A percentile compares a stretch with the other conserved stretches of the same genome.
Evolutionary conservation across 768 basidiomycete species (phyloP).

Genomic region (Boletus sensibilis): DNA sequence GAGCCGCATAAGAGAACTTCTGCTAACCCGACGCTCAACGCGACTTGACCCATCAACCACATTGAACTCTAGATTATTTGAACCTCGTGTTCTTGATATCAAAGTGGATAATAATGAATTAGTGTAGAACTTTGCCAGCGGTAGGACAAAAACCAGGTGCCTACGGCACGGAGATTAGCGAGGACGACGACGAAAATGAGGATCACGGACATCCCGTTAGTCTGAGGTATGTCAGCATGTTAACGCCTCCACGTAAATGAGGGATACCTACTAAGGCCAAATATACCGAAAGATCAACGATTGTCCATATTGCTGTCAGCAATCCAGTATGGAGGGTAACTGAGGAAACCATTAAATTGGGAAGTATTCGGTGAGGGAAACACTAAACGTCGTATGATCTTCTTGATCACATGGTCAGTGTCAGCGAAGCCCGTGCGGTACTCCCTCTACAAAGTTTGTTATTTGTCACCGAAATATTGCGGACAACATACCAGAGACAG

Average conservation of each 20-base stretch:
- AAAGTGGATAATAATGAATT: slow-evolving; percentile 37
- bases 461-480: not conserved
- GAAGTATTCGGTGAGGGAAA: not conserved
- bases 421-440: slow-evolving; percentile 36
- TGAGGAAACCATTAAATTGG: slow-evolving; percentile 8
- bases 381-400: slow-evolving; percentile 34
- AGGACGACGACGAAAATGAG: not conserved
- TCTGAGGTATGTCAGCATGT: slow-evolving; percentile 16
- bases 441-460: slow-evolving; percentile 28
- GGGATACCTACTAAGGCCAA: slow-evolving; percentile 19
- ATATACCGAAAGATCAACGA: slow-evolving; percentile 32
- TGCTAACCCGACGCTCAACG: slow-evolving; percentile 21
- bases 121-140: slow-evolving; percentile 36
- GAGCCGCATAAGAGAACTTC: not conserved
- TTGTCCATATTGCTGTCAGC: slow-evolving; percentile 38
- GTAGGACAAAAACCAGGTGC: slow-evolving; percentile 33
- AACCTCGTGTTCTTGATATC: slow-evolving; percentile 28
- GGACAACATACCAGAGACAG: slow-evolving; percentile 39
- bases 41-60: slow-evolving; percentile 24
- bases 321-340: slow-evolving; percentile 42
- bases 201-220: slow-evolving; percentile 19
- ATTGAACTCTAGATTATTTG: slow-evolving; percentile 18
- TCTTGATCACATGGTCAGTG: slow-evolving; percentile 40
- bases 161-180: slow-evolving; percentile 8
- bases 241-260: not conserved